Base-by-base conservation (phyloP, 176 grass and related monocot species). In the Chloris gayana region DNA sequence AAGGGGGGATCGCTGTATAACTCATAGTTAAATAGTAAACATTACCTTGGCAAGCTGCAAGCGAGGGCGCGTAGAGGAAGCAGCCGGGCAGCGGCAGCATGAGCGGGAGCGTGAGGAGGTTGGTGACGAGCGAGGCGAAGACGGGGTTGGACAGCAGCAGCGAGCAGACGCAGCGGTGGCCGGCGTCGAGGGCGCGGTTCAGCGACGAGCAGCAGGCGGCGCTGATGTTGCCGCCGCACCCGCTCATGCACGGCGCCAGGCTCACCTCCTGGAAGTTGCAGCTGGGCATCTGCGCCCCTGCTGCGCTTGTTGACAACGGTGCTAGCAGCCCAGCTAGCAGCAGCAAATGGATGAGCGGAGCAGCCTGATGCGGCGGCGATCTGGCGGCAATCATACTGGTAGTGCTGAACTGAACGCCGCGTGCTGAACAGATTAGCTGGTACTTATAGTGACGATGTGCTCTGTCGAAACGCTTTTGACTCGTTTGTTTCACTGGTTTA, bases 91-190 rank as follows among this genome's bases (percentile, higher is more conserved):
- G 45, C 7, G 83, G 75, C 33, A 85, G 67, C 22, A 63, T n/a
- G 39, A 85, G 45, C 32, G 83, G 67, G 0, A 79, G 83, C 44
- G 75, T 24, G 32, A 69, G 75, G 45, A 79, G 74, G 24, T 26
- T 72, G 67, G 67, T 67, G 22, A 77, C 65, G 83, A 85, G 83
- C 44, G 75, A 42, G 12, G 68, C 83, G 57, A 79, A 57, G 57
- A 85, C 66, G 4, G 32, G 7, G 67, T 56, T 85, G 67, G 67
- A 14, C 75, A 79, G 83, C 29, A 79, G 75, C 57, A 85, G 44
- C 67, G 83, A 79, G 83, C 83, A 85, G n/a, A 79, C 45, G 75
- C 75, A 85, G 45, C 68, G 75, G 67, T 60, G 83, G 14, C 83
- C 58, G 32, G 83, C 83, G 75, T 85, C 83, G 13, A 85, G 41